Base-by-base conservation (phyloP, 768 basidiomycete species). In the Mycena vulgaris region DNA sequence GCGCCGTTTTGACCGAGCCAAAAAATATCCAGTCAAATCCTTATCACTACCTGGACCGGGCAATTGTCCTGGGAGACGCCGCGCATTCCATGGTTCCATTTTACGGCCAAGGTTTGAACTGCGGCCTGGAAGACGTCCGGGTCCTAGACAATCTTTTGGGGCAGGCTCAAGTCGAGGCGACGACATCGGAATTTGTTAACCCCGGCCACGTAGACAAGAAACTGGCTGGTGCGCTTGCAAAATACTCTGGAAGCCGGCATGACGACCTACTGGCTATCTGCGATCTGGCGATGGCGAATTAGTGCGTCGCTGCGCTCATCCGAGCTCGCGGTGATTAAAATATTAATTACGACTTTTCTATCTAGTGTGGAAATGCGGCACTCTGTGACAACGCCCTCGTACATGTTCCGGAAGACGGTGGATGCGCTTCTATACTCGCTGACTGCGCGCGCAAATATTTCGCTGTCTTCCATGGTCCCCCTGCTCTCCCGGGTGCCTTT, bases 51-150 rank as follows among this genome's bases (percentile, higher is more conserved):
- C 88, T 89, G 82, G 95, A 95, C 83, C 88, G 94, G 75, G 95
- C 86, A 71, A 87, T 99, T 42, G 88, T 99, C 63, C 82, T 99
- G 57, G 97, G 97, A 63, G 97, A 99, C 81, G 93, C 97, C 45
- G 95, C 96, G 14, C 97, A 99, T 81, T 93, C 95, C 48, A 98
- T 99, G 96, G 96, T 97, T n/a, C 97, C 97, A 71, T 97, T 96
- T 83, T 96, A 94, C 79, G 94, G 97, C 48, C 97, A 99, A 86
- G 97, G 97, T 47, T 88, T 99, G 75, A 99, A 99, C 78, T 98
- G 97, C 78, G 97, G 97, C 19, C 88, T 99, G 60, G 97, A 99
- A 83, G 97, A 99, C 80, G 96, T 99, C 75, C 90, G 98, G 74
- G 89, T 99, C 60, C 87, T 99, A 73, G 89, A 91, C 68, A 86